A percentile compares a stretch with the other conserved stretches of the same genome.
Conservation (phyloP, 306 rosid species). For the Begonia masoniana region DNA sequence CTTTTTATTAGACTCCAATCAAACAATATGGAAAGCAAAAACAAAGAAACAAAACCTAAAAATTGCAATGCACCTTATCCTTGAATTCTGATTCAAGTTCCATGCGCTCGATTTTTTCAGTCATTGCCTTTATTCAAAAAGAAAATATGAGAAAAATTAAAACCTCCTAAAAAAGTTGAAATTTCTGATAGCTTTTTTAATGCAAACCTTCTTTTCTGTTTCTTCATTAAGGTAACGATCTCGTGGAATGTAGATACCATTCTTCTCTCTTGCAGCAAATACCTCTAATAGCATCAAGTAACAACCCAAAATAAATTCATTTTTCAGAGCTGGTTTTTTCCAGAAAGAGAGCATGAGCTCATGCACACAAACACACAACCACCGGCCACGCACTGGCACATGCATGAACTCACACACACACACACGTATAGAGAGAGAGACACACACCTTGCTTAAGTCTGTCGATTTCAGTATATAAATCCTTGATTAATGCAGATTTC, state of each 20-base stretch:
- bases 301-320: slow-evolving; percentile 1
- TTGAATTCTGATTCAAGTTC: slow-evolving; percentile 85
- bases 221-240: slow-evolving; percentile 84
- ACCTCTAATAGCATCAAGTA: slow-evolving; percentile 28
- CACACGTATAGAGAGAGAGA: too few species aligned
- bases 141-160: slow-evolving; percentile 7
- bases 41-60: slow-evolving; percentile 12
- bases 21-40: background rate
- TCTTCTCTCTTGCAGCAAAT: slow-evolving; percentile 93
- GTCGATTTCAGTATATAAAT: slow-evolving; percentile 75
- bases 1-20: too few species aligned
- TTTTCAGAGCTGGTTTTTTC: background rate
- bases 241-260: slow-evolving; percentile 80
- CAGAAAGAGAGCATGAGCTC: too few species aligned
- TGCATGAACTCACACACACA: too few species aligned
- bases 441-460: slow-evolving; percentile 78
- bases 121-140: slow-evolving; percentile 56
- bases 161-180: slow-evolving; percentile 8
- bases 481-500: slow-evolving; percentile 78
- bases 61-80: slow-evolving; percentile 59
- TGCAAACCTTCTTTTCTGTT: slow-evolving; percentile 81
- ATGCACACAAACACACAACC: too few species aligned
- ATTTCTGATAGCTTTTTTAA: background rate
- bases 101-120: slow-evolving; percentile 95
- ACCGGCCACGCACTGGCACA: too few species aligned